Evolutionary conservation across 2,329 filamentous ascomycete species (phyloP).

Genomic region (Trichoderma hamatum): DNA sequence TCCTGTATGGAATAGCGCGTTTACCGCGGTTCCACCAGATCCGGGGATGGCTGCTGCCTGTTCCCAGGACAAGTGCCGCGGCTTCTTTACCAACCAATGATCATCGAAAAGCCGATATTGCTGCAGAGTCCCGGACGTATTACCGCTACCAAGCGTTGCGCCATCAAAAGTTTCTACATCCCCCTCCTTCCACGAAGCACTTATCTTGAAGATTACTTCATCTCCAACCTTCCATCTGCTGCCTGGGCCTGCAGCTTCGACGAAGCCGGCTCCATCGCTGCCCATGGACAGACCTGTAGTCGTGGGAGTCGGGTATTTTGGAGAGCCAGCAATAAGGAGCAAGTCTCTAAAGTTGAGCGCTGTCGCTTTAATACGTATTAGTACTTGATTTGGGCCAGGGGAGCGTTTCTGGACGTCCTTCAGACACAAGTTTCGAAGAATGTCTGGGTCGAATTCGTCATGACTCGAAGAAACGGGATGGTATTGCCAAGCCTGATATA

Average conservation of each 20-base stretch:
- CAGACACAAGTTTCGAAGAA: neutral
- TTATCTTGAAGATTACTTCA: neutral
- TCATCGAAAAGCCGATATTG: neutral
- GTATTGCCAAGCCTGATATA: neutral
- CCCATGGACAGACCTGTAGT: neutral
- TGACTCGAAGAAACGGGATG: neutral
- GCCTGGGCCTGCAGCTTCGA: neutral
- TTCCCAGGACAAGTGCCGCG: neutral
- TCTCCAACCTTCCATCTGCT: neutral
- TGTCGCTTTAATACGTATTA: neutral
- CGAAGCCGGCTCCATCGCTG: neutral
- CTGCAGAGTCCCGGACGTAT: neutral
- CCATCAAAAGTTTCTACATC: neutral
- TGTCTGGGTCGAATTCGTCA: neutral
- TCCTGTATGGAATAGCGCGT: neutral
- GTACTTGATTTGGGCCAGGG: neutral
- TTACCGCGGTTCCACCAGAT: neutral
- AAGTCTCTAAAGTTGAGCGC: neutral
- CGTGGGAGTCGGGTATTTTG: neutral
- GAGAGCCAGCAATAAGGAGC: neutral
- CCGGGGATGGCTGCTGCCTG: neutral
- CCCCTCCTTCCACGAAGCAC: neutral
- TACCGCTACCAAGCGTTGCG: neutral
- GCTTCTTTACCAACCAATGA: neutral
- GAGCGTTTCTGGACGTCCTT: neutral